Percentiles rank a stretch among this genome's conserved stretches.
Evolutionary conservation across 2,329 filamentous ascomycete genomes (phyloP).

Genomic region (Aureobasidium sp.): DNA sequence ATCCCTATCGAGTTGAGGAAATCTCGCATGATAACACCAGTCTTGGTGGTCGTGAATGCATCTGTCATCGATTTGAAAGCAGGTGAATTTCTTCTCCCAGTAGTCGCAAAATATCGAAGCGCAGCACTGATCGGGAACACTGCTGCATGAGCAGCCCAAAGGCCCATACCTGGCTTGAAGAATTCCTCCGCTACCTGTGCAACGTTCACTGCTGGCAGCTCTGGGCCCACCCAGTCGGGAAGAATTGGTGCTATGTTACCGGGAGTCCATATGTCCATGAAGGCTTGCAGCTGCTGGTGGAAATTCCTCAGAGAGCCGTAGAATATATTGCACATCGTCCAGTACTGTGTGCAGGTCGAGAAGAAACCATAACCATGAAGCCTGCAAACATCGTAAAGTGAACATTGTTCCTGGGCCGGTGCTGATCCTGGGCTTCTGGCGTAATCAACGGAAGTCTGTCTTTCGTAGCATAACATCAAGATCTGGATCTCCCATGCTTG

Average conservation of each 20-base stretch:
- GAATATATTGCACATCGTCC: conserved; percentile 4
- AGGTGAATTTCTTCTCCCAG: background rate
- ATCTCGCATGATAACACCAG: background rate
- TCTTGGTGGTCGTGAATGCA: background rate
- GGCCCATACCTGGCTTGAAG: background rate
- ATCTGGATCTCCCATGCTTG: background rate
- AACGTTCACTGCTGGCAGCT: background rate
- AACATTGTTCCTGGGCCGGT: background rate
- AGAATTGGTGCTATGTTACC: background rate
- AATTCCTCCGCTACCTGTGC: background rate
- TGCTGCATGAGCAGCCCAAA: background rate
- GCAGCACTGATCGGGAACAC: background rate
- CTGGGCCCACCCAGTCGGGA: background rate
- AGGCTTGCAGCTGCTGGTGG: background rate
- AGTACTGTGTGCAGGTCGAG: background rate
- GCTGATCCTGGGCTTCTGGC: background rate
- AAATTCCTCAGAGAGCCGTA: background rate
- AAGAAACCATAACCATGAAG: background rate
- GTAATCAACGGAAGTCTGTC: background rate
- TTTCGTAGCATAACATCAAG: background rate
- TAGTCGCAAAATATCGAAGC: background rate
- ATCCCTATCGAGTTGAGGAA: background rate
- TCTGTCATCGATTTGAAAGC: background rate
- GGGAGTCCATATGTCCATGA: background rate
- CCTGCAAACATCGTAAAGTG: background rate